Percentiles rank a stretch among this genome's conserved stretches.
phyloP scores from a whole-genome alignment of 2,329 filamentous ascomycete genomes.

The Diaporthe capsici region DNA sequence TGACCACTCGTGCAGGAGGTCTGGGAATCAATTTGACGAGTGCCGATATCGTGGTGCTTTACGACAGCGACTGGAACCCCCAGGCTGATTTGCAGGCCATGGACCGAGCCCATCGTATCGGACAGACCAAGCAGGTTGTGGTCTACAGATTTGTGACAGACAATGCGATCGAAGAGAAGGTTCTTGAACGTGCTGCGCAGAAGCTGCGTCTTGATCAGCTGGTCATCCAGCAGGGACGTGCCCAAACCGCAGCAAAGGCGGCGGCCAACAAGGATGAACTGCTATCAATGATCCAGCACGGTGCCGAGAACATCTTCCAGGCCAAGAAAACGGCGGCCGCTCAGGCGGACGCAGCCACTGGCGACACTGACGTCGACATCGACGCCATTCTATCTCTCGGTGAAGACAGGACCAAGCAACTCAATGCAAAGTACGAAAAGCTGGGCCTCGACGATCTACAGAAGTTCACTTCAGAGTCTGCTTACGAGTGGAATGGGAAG shows the following conservation, averaged over 20 bases:
- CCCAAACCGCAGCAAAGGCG: slow-evolving; percentile 90
- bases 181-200: slow-evolving; percentile 94
- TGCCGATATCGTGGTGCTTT: slow-evolving; percentile 95
- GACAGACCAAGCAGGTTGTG: slow-evolving; percentile 97
- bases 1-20: slow-evolving; percentile 96
- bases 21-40: slow-evolving; percentile 96
- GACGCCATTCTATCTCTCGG: slow-evolving; percentile 89
- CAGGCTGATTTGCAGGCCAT: slow-evolving; percentile 98
- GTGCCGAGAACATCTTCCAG: slow-evolving; percentile 94
- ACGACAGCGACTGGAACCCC: slow-evolving; percentile 99
- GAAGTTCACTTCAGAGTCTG: slow-evolving; percentile 97
- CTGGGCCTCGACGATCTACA: slow-evolving; percentile 96
- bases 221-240: slow-evolving; percentile 96
- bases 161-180: slow-evolving; percentile 98
- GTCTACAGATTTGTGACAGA: slow-evolving; percentile 98
- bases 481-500: slow-evolving; percentile 99
- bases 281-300: slow-evolving; percentile 98
- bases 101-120: slow-evolving; percentile 98
- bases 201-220: slow-evolving; percentile 96
- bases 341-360: slow-evolving; percentile 70
- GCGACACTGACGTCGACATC: slow-evolving; percentile 89
- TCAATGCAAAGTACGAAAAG: slow-evolving; percentile 96
- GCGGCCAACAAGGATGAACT: slow-evolving; percentile 97
- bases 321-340: slow-evolving; percentile 75
- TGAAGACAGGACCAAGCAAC: slow-evolving; percentile 87